Percentiles rank a stretch among this genome's conserved stretches.
Evolutionary conservation across 164 flowering plant species (phyloP).

Genomic region (Magnolia sinica): DNA sequence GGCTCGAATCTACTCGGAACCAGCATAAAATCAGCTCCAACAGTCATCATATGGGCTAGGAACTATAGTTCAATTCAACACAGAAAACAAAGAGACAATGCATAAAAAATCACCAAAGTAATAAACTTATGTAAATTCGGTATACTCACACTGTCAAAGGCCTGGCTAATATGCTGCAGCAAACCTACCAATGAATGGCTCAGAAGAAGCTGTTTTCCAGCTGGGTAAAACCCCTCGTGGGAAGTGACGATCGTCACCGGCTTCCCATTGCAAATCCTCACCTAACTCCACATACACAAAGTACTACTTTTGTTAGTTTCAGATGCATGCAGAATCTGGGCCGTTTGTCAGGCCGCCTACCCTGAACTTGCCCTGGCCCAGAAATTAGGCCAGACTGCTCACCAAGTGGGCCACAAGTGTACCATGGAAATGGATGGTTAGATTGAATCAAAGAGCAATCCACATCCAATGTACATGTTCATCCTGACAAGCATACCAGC

Average conservation of each 20-base stretch:
- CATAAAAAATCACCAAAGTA: neutral
- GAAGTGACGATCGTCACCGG: constrained; percentile 72
- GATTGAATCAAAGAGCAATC: no score
- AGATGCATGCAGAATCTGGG: no score
- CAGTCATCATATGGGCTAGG: constrained; percentile 81
- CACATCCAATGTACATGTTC: no score
- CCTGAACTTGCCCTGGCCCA: no score
- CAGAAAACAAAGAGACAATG: neutral
- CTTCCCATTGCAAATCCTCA: constrained; percentile 77
- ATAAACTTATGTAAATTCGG: neutral
- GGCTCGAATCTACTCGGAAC: constrained; percentile 93
- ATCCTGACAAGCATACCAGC: no score
- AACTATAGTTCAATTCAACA: neutral
- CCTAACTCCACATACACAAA: constrained; percentile 32
- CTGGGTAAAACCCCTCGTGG: constrained; percentile 72
- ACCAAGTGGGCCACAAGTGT: no score
- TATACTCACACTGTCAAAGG: constrained; percentile 68
- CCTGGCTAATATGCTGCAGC: constrained; percentile 70
- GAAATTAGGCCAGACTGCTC: no score
- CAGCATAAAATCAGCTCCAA: constrained; percentile 77
- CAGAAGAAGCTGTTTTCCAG: constrained; percentile 57
- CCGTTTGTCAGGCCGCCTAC: no score
- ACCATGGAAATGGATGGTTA: no score
- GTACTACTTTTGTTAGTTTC: no score
- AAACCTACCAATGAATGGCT: constrained; percentile 64